Evolutionary conservation across 352 stramenopile genomes (phyloP), one percentile per base, ranked within the genome.

Genomic region (Phytophthora kernoviae): DNA sequence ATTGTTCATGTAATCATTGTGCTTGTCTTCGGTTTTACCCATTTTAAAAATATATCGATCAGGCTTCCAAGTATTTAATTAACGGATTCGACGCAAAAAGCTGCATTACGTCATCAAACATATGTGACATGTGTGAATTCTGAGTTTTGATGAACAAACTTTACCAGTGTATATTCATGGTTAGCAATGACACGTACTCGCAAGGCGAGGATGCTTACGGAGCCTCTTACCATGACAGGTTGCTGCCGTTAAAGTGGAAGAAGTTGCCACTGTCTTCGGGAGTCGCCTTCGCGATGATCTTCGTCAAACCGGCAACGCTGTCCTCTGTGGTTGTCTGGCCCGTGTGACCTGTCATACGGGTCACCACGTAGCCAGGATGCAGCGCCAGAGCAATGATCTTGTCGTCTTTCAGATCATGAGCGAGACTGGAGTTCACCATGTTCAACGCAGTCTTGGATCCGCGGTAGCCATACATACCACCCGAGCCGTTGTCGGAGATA

Each of bases 381-480:
- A 81, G 42, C 9, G 71, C 40, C 24, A 87, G 20, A 15, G 63
- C 45, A 0, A 57, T 56, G 44, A 88, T 80, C 15, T 71, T 69
- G n/a, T 79, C 51, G 36, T 41, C 39, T 48, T 75, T 70, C 5
- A 84, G 62, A 30, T 88, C 74, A 1, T 66, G 11, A 9, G 69
- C 42, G 2, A 88, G 55, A 17, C 54, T 69, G 53, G 59, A 66
- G 57, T 68, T 84, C 47, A 86, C 56, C 64, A 79, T 86, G 62
- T 93, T 93, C 17, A 88, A 59, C 24, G 78, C 84, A 24, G 75
- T 55, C 62, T 91, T 90, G 30, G 74, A 85, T 33, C 79, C 69
- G 26, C 77, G 70, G 63, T 93, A 91, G 33, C 75, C 77, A 50
- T 88, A 88, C 54, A 51, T 53, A n/a, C 60, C 46, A 5, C 54